Evolutionary conservation across 2,329 filamentous ascomycete genomes (phyloP).

Genomic region (Sclerotinia glacialis): DNA sequence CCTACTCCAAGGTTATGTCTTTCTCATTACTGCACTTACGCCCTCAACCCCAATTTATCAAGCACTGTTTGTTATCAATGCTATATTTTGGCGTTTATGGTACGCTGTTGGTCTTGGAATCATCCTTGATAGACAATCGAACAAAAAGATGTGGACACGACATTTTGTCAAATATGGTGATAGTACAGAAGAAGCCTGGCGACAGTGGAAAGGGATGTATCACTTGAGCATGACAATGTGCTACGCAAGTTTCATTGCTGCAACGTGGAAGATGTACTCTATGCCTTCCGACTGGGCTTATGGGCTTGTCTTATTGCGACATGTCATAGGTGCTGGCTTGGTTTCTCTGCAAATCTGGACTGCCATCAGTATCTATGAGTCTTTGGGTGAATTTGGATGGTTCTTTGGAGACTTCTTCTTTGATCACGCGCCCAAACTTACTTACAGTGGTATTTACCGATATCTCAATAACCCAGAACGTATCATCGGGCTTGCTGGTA

Average conservation of each 20-base stretch:
- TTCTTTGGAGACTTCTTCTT: conserved; percentile 99
- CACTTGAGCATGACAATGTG: conserved; percentile 90
- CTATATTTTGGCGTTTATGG: conserved; percentile 83
- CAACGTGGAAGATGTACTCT: conserved; percentile 94
- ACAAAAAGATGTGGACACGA: conserved; percentile 89
- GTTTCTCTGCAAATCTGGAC: conserved; percentile 92
- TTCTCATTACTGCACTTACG: conserved; percentile 69
- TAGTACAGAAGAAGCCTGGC: conserved; percentile 86
- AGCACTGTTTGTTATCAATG: conserved; percentile 76
- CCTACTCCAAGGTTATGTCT: conserved; percentile 72
- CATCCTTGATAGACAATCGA: conserved; percentile 81
- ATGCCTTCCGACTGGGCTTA: conserved; percentile 84
- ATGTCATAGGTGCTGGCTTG: conserved; percentile 77
- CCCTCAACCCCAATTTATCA: conserved; percentile 75
- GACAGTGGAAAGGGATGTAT: conserved; percentile 95
- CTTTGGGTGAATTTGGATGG: conserved; percentile 96
- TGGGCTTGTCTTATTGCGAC: conserved; percentile 79
- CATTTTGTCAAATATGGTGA: conserved; percentile 98
- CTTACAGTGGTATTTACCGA: conserved; percentile 95
- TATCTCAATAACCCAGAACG: conserved; percentile 98
- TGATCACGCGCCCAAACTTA: conserved; percentile 81
- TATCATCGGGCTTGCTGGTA: conserved; percentile 86
- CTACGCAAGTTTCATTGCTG: conserved; percentile 83
- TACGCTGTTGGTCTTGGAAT: conserved; percentile 84
- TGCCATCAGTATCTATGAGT: conserved; percentile 87